Evolutionary conservation across 2,329 filamentous ascomycete genomes (phyloP), one percentile per base, ranked within the genome.

Genomic region (Neonectria faginata): DNA sequence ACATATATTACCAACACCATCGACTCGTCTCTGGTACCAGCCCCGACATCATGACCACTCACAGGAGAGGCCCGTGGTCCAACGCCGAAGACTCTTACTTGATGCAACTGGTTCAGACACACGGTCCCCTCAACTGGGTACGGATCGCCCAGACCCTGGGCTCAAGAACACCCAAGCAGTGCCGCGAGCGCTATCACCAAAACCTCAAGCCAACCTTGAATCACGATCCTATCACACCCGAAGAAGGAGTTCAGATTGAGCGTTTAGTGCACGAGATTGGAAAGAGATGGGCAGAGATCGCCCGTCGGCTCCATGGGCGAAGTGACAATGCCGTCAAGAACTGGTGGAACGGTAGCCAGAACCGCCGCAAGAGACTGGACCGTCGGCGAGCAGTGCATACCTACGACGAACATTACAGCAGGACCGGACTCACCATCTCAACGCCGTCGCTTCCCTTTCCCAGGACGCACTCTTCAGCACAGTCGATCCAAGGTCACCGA

Each of bases 291-390:
- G 94, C 94, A 2, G 93, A 97, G 76, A 97, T 97, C 75, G 93
- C 94, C 48, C 87, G 94, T 70, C 85, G 89, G 50, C 85, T 97
- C 20, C 86, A 91, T 59, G 93, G 93, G 69, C 91, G 94, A 75
- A 97, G 94, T 78, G 94, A 97, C 82, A 97, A 97, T 75, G 92
- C 93, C 29, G 93, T 97, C 68, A 97, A 97, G 87, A 97, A 97
- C 79, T 97, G 94, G 93, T 97, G 92, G 92, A 97, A 97, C 77
- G 94, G 94, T 54, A 92, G 91, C 77, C 92, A 94, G 86, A 97
- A 97, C 81, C 89, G 94, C 74, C 86, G 91, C 74, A 86, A 84
- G 74, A 83, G 89, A 69, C 78, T 83, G 57, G 76, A 81, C 67
- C 79, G 82, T 41, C 77, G 77, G 68, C 81, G 76, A 68, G 73